Base-by-base conservation (phyloP, 768 basidiomycete species). In the Chlorophyllum brunneum region DNA sequence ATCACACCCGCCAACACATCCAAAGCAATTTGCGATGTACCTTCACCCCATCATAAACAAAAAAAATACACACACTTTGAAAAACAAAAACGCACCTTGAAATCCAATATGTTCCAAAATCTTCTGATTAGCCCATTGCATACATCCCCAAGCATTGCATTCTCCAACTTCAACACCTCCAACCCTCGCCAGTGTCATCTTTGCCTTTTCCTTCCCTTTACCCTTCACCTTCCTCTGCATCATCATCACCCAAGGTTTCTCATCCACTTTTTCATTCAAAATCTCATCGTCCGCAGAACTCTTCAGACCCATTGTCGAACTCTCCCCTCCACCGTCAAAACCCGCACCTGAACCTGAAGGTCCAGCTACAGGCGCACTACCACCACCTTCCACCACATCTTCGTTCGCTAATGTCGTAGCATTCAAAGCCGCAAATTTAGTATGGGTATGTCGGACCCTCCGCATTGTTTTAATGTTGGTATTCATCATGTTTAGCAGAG, bases 61-160 rank as follows among this genome's bases (percentile, higher is more conserved):
- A 23, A 49, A 34, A 30, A 45, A 22, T 22, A 36, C 20, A 53
- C n/a, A 31, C 43, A 3, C 40, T 39, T 48, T 41, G 41, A 18
- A 15, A 20, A 39, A 15, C 51, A 27, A 37, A 13, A 52, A 68
- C 83, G 51, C 51, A 88, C 93, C 91, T 76, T 97, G 95, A 62
- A 97, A 97, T 2, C 94, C 94, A 42, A 79, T 76, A 72, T 97
- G 95, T 59, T 95, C 92, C 60, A 97, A 62, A 45, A 95, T 76
- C 70, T 90, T 92, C 48, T 71, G 70, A 20, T 79, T 74, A 77
- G 82, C 80, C 89, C 85, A 92, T 58, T 75, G 72, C 61, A 86
- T 62, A 69, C 86, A 94, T 50, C 82, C 76, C 38, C 70, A 67
- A 6, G 85, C 83, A 53, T 75, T 82, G 51, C 73, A 68, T 54